A percentile compares a stretch with the other conserved stretches of the same genome.
Conservation (phyloP, 2,329 filamentous ascomycete species). For the Chalaropsis ovoidea region DNA sequence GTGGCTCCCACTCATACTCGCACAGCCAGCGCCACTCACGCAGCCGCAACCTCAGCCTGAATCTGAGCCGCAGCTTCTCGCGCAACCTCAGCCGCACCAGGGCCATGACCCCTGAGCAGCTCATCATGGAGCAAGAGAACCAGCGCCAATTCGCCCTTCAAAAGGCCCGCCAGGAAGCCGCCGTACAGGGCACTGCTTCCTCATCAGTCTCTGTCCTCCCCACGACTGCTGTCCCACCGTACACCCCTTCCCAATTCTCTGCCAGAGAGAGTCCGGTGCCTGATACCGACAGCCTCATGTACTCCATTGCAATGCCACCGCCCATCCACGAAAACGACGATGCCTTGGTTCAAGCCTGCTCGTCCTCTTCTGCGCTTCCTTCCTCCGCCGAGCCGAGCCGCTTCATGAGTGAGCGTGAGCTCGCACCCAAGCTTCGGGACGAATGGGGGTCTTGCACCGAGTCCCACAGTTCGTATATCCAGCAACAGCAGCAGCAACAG, state of each 20-base stretch:
- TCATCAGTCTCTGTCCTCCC: not conserved
- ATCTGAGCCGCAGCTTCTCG: constrained; percentile 5
- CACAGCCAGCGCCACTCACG: constrained; percentile 15
- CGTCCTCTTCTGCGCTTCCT: not conserved
- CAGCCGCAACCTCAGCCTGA: constrained; percentile 8
- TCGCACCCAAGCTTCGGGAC: not conserved
- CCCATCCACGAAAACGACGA: constrained; percentile 10
- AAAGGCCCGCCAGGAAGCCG: constrained; percentile 16
- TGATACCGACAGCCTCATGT: constrained; percentile 20
- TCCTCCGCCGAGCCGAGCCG: not conserved
- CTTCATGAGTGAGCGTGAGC: constrained; percentile 3
- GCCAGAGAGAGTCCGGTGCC: constrained; percentile 1
- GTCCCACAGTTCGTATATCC: not conserved
- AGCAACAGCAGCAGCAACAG: not conserved
- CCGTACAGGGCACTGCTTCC: not conserved
- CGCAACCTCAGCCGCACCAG: constrained; percentile 14
- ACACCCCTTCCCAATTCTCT: constrained; percentile 5
- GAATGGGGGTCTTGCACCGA: not conserved
- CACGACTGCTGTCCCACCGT: not conserved
- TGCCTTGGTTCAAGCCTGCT: not conserved
- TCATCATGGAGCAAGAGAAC: constrained; percentile 15
- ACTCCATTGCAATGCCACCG: not conserved
- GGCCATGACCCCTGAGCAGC: constrained; percentile 1
- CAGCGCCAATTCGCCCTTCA: constrained; percentile 21
- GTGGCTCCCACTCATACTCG: not conserved